phyloP scores from a whole-genome alignment of 345 rosid species.

The Lepidium aucheri region DNA sequence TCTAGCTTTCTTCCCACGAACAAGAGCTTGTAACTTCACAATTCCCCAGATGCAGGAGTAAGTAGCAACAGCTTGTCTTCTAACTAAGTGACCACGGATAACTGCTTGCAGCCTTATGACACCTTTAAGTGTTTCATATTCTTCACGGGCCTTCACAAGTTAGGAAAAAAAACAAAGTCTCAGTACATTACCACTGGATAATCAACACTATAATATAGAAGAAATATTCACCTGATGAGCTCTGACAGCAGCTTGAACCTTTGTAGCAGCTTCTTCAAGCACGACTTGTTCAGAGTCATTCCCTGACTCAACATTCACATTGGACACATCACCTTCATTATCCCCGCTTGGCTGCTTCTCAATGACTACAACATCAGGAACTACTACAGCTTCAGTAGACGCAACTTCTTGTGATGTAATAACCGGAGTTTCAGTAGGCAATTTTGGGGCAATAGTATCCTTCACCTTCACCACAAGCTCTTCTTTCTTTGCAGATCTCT shows the following conservation, averaged over 20 bases:
- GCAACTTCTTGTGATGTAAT: constrained; percentile 26
- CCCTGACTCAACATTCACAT: constrained; percentile 18
- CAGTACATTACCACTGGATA: not conserved
- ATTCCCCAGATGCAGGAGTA: constrained; percentile 49
- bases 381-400: constrained; percentile 22
- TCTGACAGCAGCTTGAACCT: constrained; percentile 63
- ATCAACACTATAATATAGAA: not conserved
- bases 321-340: not conserved
- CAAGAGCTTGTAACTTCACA: constrained; percentile 60
- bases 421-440: constrained; percentile 19
- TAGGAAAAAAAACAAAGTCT: not conserved
- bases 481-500: constrained; percentile 50
- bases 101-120: constrained; percentile 64
- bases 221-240: constrained; percentile 52
- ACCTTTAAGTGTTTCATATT: constrained; percentile 47
- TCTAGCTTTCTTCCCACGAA: constrained; percentile 51
- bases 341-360: constrained; percentile 26
- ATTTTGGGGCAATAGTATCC: constrained; percentile 29
- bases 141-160: constrained; percentile 48
- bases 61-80: constrained; percentile 83
- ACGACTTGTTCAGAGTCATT: constrained; percentile 37
- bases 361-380: constrained; percentile 17
- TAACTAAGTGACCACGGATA: constrained; percentile 70
- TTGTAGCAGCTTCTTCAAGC: constrained; percentile 55
- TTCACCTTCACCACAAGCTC: constrained; percentile 41